Conservation (phyloP, 805 yeast genomes). For the Saccharomycopsis olivae region DNA sequence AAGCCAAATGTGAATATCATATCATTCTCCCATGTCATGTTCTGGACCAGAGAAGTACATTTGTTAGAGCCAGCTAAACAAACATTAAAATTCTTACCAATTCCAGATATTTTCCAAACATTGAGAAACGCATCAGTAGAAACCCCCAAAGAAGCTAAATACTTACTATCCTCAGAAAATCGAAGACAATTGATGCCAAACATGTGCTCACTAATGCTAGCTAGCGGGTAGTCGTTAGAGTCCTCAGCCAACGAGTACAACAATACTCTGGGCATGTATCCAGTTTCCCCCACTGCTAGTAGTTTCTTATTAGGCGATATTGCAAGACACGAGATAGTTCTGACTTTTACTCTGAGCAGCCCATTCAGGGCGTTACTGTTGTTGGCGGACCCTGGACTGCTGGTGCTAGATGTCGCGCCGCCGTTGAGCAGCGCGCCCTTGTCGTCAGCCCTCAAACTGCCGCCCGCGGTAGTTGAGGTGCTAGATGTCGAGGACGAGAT, state of each 20-base stretch:
- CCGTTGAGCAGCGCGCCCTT: too few species aligned
- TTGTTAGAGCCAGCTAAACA: constrained; percentile 42
- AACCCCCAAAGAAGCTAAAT: constrained; percentile 53
- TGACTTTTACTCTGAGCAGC: background rate
- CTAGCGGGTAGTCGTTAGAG: constrained; percentile 38
- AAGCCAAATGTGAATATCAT: constrained; percentile 47
- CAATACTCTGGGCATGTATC: constrained; percentile 56
- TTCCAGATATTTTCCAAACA: constrained; percentile 39
- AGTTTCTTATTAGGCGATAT: constrained; percentile 42
- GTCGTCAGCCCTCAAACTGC: too few species aligned
- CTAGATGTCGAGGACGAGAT: background rate
- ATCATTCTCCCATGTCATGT: constrained; percentile 42
- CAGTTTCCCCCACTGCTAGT: constrained; percentile 62
- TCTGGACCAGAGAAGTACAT: constrained; percentile 50
- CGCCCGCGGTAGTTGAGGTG: background rate
- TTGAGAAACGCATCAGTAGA: constrained; percentile 58
- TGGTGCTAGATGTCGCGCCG: background rate
- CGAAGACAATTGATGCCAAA: constrained; percentile 48
- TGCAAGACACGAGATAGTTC: constrained; percentile 47
- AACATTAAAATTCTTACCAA: constrained; percentile 17
- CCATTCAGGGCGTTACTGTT: background rate
- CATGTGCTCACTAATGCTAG: constrained; percentile 48
- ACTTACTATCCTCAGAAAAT: constrained; percentile 49
- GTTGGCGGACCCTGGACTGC: background rate
- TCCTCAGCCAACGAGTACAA: constrained; percentile 46